phyloP scores from a whole-genome alignment of 371 early-diverging fungal genomes.

The Mortierella sp. region DNA sequence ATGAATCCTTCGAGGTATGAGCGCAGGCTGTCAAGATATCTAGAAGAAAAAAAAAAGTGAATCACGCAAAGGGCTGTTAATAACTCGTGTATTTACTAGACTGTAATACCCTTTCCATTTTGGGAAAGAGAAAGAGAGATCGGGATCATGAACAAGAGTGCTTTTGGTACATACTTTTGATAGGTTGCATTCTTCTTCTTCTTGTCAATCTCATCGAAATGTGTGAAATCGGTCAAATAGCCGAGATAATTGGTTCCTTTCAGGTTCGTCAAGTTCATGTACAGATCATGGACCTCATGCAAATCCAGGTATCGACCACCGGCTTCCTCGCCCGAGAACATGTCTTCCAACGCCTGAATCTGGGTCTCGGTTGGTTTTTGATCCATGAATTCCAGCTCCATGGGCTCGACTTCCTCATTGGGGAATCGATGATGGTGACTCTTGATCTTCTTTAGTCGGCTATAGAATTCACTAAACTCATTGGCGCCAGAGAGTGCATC shows the following conservation, averaged over 20 bases:
- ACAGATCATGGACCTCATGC: constrained; percentile 77
- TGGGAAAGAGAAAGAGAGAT: too few relatives aligned
- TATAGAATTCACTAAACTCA: constrained; percentile 90
- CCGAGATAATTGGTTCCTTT: constrained; percentile 81
- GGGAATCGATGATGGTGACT: constrained; percentile 88
- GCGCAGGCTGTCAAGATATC: constrained; percentile 74
- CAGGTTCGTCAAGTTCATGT: constrained; percentile 84
- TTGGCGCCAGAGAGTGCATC: constrained; percentile 74
- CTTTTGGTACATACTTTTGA: constrained; percentile 55
- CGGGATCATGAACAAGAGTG: background rate
- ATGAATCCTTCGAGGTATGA: constrained; percentile 84
- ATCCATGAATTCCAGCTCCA: constrained; percentile 82
- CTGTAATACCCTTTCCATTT: too few relatives aligned
- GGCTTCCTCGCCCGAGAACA: constrained; percentile 94
- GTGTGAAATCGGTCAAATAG: constrained; percentile 78
- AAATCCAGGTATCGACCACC: constrained; percentile 91
- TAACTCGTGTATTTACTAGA: too few relatives aligned
- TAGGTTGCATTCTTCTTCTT: constrained; percentile 74
- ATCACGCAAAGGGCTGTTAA: too few relatives aligned
- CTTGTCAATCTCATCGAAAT: constrained; percentile 71
- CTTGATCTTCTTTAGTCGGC: constrained; percentile 83
- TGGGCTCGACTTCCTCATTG: constrained; percentile 79
- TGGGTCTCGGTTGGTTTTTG: constrained; percentile 67
- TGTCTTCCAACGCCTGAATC: constrained; percentile 77
- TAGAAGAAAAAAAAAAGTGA: constrained; percentile 26